These are phyloP conservation scores for Aspergillus aculeatinus DNA, from an alignment of 2,329 filamentous ascomycete genomes.

Conservation along the genomic window DNA sequence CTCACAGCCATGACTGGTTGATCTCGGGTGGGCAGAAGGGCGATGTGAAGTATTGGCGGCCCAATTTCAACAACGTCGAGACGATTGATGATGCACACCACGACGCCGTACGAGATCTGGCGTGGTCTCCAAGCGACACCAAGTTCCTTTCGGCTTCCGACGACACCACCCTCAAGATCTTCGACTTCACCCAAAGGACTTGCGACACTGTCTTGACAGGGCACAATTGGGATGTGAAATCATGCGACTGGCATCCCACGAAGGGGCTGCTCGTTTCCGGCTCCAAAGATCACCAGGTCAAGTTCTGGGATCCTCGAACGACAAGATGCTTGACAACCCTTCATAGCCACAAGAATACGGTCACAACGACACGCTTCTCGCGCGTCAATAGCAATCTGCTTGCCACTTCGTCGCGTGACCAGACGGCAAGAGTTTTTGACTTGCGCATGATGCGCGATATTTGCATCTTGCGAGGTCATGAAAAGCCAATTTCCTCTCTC, in stretches of 20 bases:
- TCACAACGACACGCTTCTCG: slow-evolving; percentile 90
- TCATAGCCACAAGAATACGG: slow-evolving; percentile 95
- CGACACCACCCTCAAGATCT: slow-evolving; percentile 90
- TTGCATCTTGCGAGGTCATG: slow-evolving; percentile 85
- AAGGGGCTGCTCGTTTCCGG: slow-evolving; percentile 94
- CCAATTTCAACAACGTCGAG: slow-evolving; percentile 98
- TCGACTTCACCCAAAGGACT: slow-evolving; percentile 84
- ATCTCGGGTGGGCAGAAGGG: slow-evolving; percentile 94
- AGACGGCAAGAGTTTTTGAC: slow-evolving; percentile 90
- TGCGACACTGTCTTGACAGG: slow-evolving; percentile 83
- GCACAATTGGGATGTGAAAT: slow-evolving; percentile 98
- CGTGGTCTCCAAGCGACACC: slow-evolving; percentile 88
- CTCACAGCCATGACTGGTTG: slow-evolving; percentile 95
- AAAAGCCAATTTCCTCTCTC: slow-evolving; percentile 91
- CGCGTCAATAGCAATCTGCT: slow-evolving; percentile 78
- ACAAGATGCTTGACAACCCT: slow-evolving; percentile 88
- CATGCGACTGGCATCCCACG: slow-evolving; percentile 94
- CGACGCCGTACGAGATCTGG: slow-evolving; percentile 85
- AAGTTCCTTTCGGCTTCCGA: slow-evolving; percentile 97
- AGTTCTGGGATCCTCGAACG: slow-evolving; percentile 96
- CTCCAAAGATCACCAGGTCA: slow-evolving; percentile 95
- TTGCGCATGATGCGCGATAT: slow-evolving; percentile 98
- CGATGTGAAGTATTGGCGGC: slow-evolving; percentile 96
- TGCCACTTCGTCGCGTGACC: slow-evolving; percentile 88
- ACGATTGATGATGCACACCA: slow-evolving; percentile 81